Evolutionary conservation across 164 flowering plant species (phyloP), one percentile per base, ranked within the genome.

Genomic region (Magnolia kwangsiensis): DNA sequence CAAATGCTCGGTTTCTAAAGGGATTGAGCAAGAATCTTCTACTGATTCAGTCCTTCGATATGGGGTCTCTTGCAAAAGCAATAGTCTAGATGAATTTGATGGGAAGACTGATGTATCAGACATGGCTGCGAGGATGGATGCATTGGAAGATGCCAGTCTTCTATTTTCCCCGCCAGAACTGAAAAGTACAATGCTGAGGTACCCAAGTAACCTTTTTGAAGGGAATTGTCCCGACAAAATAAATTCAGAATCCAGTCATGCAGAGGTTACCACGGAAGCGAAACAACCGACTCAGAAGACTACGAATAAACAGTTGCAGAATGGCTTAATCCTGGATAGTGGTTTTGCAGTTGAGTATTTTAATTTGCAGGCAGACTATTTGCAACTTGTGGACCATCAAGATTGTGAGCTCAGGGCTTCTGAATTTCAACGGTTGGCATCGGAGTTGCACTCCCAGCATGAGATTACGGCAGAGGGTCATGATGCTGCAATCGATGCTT

Each of bases 401-500:
- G 92, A 88, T 14, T 91, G 91, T 85, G 93, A 91, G 76, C 83
- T 89, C 68, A 84, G 87, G 87, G 94, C 98, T 73, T 89, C 93
- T 75, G 97, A 94, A 80, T 94, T 91, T 77, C 89, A 77, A 58
- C 90, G 86, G 72, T 85, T 94, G 81, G 96, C 98, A 69, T 78
- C 82, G 58, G 93, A 92, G 78, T 82, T 94, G 69, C 88, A 88
- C 79, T 89, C 92, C 16, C 92, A 89, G 85, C 73, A 72, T 73
- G 87, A 86, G 63, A 72, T 84, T 79, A 83, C 90, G 58, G 79
- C 71, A 72, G 93, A 91, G 85, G 84, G 89, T 76, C 97, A 94
- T 83, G 89, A 89, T 86, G 93, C 93, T 77, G 90, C 96, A 70
- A 80, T 94, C 51, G 98, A 94, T 87, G 90, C 98, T 71, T 85